Evolutionary conservation across 345 rosid genomes (phyloP).

Genomic region (Eucalyptus paniculata): DNA sequence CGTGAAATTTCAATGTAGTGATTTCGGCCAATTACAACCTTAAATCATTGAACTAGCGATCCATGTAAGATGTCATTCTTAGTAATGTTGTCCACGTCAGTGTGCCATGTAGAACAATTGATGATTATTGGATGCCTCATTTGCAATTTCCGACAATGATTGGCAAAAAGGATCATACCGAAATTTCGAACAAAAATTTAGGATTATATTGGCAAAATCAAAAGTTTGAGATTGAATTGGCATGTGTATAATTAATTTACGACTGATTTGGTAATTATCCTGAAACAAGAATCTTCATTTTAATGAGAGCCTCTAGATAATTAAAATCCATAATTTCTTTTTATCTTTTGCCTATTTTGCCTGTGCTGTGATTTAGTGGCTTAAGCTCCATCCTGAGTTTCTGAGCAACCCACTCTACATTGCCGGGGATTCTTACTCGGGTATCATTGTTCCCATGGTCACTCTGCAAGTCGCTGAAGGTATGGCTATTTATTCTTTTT

Average conservation of each 20-base stretch:
- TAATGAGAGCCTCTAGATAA: neutral
- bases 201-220: too few species aligned
- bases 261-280: neutral
- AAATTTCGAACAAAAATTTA: too few species aligned
- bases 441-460: constrained; percentile 2
- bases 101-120: accelerated
- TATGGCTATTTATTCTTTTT: neutral
- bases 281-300: neutral
- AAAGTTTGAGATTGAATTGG: neutral
- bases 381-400: constrained; percentile 7
- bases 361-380: constrained; percentile 3
- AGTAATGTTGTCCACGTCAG: neutral
- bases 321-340: neutral
- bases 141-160: too few species aligned
- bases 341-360: neutral
- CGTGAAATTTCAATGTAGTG: too few species aligned
- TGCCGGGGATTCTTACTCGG: constrained; percentile 19
- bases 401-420: constrained; percentile 7
- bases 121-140: neutral
- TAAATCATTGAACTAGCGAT: too few species aligned
- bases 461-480: constrained; percentile 4
- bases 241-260: neutral
- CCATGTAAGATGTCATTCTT: neutral
- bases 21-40: neutral
- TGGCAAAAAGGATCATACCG: too few species aligned